phyloP scores from a whole-genome alignment of 768 basidiomycete species.

The Pulveroboletus frians region DNA sequence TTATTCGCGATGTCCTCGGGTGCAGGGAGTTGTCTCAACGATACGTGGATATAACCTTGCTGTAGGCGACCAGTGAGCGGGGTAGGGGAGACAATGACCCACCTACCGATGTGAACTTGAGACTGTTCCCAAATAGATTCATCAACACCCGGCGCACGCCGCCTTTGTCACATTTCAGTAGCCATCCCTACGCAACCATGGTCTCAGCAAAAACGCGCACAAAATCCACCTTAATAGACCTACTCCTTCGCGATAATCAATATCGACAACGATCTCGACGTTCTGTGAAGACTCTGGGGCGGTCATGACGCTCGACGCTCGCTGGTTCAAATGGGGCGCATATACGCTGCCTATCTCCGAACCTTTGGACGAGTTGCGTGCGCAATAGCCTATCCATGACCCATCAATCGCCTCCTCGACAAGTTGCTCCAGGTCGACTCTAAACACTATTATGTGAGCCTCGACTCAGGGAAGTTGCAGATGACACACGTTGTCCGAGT shows the following conservation, averaged over 20 bases:
- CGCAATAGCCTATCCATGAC: constrained; percentile 89
- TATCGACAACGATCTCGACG: constrained; percentile 87
- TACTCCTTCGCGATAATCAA: constrained; percentile 68
- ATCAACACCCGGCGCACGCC: constrained; percentile 88
- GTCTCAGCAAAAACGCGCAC: constrained; percentile 4
- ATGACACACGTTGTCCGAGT: constrained; percentile 53
- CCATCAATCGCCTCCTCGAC: constrained; percentile 90
- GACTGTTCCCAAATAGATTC: constrained; percentile 91
- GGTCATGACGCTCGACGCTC: constrained; percentile 37
- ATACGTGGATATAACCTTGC: constrained; percentile 85
- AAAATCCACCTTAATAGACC: constrained; percentile 16
- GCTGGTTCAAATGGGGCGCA: constrained; percentile 59
- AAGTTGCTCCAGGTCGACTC: constrained; percentile 73
- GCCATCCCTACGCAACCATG: constrained; percentile 64
- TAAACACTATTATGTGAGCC: constrained; percentile 12
- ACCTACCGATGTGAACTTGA: constrained; percentile 84
- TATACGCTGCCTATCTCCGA: constrained; percentile 92
- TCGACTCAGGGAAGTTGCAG: neutral
- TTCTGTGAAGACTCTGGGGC: constrained; percentile 34
- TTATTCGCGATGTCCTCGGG: constrained; percentile 47
- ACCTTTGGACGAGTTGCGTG: constrained; percentile 63
- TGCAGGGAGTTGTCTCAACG: constrained; percentile 68
- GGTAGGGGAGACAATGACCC: neutral
- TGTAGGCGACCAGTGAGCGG: constrained; percentile 27
- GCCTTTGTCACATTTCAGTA: constrained; percentile 82